Evolutionary conservation across 2,329 filamentous ascomycete genomes (phyloP).

Genomic region (Aphanocladium album): DNA sequence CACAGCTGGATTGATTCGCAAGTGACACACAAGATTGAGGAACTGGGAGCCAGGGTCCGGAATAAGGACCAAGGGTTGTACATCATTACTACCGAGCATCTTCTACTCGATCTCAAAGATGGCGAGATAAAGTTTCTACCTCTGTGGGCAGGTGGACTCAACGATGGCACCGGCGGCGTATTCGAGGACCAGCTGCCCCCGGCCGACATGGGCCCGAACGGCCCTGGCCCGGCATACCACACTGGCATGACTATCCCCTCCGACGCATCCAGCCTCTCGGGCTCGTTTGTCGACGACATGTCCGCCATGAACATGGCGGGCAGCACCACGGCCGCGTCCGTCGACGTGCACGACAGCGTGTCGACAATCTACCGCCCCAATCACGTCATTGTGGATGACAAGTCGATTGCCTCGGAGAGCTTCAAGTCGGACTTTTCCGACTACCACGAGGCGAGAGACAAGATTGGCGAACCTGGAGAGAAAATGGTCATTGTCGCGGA

Average conservation of each 20-base stretch:
- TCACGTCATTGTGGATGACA: slow-evolving; percentile 30
- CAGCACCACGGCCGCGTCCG: slow-evolving; percentile 29
- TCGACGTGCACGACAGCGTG: slow-evolving; percentile 36
- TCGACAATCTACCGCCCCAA: slow-evolving; percentile 30
- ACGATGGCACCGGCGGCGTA: slow-evolving; percentile 48
- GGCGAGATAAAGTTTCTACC: slow-evolving; percentile 59
- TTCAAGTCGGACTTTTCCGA: slow-evolving; percentile 29
- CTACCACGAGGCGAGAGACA: slow-evolving; percentile 30
- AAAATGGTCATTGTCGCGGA: slow-evolving; percentile 13
- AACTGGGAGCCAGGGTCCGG: not conserved
- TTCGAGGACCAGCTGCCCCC: slow-evolving; percentile 38
- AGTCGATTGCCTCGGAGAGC: slow-evolving; percentile 30
- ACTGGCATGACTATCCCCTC: slow-evolving; percentile 38
- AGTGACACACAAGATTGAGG: not conserved
- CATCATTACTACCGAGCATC: slow-evolving; percentile 34
- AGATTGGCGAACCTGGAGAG: slow-evolving; percentile 28
- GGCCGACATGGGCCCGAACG: slow-evolving; percentile 39
- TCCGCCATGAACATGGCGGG: slow-evolving; percentile 28
- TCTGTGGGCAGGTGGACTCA: slow-evolving; percentile 56
- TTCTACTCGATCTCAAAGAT: slow-evolving; percentile 48
- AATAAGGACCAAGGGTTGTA: not conserved
- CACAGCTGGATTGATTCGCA: not conserved
- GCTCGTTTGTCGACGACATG: slow-evolving; percentile 33
- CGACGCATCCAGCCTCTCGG: slow-evolving; percentile 27
- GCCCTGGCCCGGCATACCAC: slow-evolving; percentile 43